Percentiles rank a stretch among this genome's conserved stretches.
These are phyloP conservation scores for Stagonosporopsis tanaceti DNA, from an alignment of 2,329 filamentous ascomycete genomes.

Conservation along the genomic window DNA sequence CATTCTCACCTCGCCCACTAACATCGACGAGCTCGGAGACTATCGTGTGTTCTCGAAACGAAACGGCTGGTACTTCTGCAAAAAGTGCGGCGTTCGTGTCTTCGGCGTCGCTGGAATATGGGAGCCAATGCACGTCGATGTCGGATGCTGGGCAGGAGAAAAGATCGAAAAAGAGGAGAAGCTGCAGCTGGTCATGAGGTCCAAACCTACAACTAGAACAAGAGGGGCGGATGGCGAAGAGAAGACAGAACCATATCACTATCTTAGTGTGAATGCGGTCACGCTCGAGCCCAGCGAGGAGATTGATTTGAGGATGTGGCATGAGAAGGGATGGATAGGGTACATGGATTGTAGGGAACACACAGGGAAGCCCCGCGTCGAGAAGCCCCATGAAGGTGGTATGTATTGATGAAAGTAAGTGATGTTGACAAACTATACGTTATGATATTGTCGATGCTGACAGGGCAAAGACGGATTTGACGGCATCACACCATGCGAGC, in stretches of 20 bases:
- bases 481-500: background rate
- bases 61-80: conserved; percentile 58
- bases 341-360: conserved; percentile 36
- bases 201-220: conserved; percentile 21
- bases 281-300: conserved; percentile 41
- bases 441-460: background rate
- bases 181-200: conserved; percentile 32
- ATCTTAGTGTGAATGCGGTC: conserved; percentile 46
- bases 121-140: conserved; percentile 32
- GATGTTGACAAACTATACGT: background rate
- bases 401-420: conserved; percentile 20
- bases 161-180: conserved; percentile 21
- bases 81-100: conserved; percentile 55
- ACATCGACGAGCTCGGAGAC: conserved; percentile 49
- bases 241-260: conserved; percentile 26
- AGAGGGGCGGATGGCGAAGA: conserved; percentile 25
- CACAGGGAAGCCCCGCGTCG: background rate
- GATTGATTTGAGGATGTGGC: conserved; percentile 43
- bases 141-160: conserved; percentile 31
- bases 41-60: conserved; percentile 49
- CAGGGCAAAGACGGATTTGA: background rate
- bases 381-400: conserved; percentile 15
- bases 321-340: conserved; percentile 45
- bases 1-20: conserved; percentile 54
- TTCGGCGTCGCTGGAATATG: conserved; percentile 49